Base-by-base conservation (phyloP, 176 grass and related monocot species). In the Musa troglodytarum region DNA sequence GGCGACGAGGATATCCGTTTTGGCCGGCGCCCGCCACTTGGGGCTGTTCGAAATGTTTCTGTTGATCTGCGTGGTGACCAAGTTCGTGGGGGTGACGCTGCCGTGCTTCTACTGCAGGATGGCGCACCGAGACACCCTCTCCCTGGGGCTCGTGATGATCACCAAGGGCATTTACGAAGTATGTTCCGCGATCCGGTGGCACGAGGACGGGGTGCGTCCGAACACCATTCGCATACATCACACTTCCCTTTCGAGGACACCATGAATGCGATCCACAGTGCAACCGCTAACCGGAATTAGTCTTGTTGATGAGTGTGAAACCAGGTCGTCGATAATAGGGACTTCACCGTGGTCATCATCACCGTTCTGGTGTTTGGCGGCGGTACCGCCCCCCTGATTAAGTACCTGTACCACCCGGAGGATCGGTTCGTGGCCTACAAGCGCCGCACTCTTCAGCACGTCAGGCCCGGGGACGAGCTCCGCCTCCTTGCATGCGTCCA, bases 81-180 rank as follows among this genome's bases (percentile, higher is more conserved):
- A 93, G 82, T 85, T 91, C 71, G 28, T 73, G 2, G 86, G 87
- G 0, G 79, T 74, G 56, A 28, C 83, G 8, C 2, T 83, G 7
- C 81, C 88, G 0, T 91, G 87, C 74, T 9, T 92, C 15, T 91
- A 76, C 84, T 93, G 75, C 63, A 34, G 15, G 29, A 89, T 93
- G 86, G 69, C 86, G 9, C 1, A 72, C 8, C 72, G 81, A 53
- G 90, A 98, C 0, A 83, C 90, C 52, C 0, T 71, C 23, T 7
- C 76, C 34, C 13, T 98, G 1, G 94, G 83, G 1, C 80, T 98
- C 64, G 93, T 98, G 71, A 90, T 90, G 85, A 98, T 90, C 83
- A 80, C 87, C 71, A 93, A 89, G 78, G 90, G 94, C 65, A 88
- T 93, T 63, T 82, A 80, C 10, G 88, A 97, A 75, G 72, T 82